Percentiles rank a stretch among this genome's conserved stretches.
phyloP scores from a whole-genome alignment of 192 early-diverging fungal genomes.

The Spizellomyces punctatus region DNA sequence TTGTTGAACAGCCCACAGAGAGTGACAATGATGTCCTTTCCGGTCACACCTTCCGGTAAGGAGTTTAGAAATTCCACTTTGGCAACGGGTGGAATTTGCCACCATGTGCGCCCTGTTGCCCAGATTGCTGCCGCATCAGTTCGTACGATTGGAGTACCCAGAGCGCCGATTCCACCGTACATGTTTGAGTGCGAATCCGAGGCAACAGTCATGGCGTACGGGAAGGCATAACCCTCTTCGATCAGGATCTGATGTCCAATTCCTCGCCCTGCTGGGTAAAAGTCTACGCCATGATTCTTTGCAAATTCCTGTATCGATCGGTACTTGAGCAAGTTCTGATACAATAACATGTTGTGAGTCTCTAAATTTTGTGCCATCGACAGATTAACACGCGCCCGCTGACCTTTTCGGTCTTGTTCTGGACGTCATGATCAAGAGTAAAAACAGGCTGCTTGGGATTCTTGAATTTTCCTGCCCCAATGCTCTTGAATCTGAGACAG shows the following conservation, averaged over 20 bases:
- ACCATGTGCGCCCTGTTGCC: conserved; percentile 98
- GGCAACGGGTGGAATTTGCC: conserved; percentile 96
- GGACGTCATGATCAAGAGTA: conserved; percentile 98
- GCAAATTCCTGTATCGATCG: conserved; percentile 83
- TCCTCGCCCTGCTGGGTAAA: conserved; percentile 95
- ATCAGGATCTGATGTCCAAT: conserved; percentile 98
- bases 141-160: conserved; percentile 96
- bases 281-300: conserved; percentile 75
- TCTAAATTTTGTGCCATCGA: not conserved
- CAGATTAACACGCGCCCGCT: not conserved
- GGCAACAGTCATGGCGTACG: conserved; percentile 89
- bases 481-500: conserved; percentile 74
- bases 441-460: conserved; percentile 86
- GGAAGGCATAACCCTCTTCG: conserved; percentile 97
- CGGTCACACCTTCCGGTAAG: conserved; percentile 84
- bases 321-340: conserved; percentile 85
- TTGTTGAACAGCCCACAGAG: conserved; percentile 90
- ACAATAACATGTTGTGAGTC: too few species aligned
- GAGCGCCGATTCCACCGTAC: conserved; percentile 95
- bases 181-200: conserved; percentile 99
- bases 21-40: conserved; percentile 96
- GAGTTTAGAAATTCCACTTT: conserved; percentile 82
- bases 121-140: conserved; percentile 98
- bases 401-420: conserved; percentile 88
- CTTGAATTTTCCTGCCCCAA: conserved; percentile 83